Conservation (phyloP, 164 flowering plant species). For the Taxillus chinensis region DNA sequence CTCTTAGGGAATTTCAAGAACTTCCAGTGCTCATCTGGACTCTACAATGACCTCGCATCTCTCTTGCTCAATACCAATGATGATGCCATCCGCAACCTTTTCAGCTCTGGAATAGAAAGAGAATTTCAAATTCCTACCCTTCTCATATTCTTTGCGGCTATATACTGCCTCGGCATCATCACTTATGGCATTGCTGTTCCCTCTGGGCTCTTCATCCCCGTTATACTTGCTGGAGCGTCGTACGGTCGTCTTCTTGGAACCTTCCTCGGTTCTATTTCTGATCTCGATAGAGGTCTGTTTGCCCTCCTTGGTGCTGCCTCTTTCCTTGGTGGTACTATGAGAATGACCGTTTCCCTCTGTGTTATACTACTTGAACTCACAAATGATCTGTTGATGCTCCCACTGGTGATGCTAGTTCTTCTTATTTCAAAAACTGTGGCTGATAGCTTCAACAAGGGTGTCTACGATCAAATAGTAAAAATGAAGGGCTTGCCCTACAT, state of each 20-base stretch:
- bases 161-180: constrained; percentile 64
- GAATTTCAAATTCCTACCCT: constrained; percentile 51
- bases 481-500: constrained; percentile 86
- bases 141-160: constrained; percentile 43
- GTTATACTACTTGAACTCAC: constrained; percentile 92
- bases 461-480: constrained; percentile 80
- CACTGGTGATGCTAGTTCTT: constrained; percentile 82
- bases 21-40: constrained; percentile 68
- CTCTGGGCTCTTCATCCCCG: constrained; percentile 93
- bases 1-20: constrained; percentile 76
- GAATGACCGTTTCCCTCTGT: constrained; percentile 94
- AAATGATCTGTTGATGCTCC: constrained; percentile 76
- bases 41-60: constrained; percentile 90
- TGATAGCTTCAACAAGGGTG: constrained; percentile 77
- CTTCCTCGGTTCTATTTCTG: constrained; percentile 34
- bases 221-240: constrained; percentile 85
- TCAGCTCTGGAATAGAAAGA: constrained; percentile 36
- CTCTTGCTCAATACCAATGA: constrained; percentile 81
- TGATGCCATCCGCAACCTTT: constrained; percentile 78
- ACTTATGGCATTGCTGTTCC: constrained; percentile 93
- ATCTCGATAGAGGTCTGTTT: constrained; percentile 68
- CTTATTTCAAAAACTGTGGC: constrained; percentile 92
- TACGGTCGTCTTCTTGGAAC: constrained; percentile 79
- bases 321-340: constrained; percentile 93
- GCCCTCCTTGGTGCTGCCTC: constrained; percentile 94